Percentiles rank a stretch among this genome's conserved stretches.
Evolutionary conservation across 192 early-diverging fungal genomes (phyloP).

Genomic region (Paraglomus brasilianum): DNA sequence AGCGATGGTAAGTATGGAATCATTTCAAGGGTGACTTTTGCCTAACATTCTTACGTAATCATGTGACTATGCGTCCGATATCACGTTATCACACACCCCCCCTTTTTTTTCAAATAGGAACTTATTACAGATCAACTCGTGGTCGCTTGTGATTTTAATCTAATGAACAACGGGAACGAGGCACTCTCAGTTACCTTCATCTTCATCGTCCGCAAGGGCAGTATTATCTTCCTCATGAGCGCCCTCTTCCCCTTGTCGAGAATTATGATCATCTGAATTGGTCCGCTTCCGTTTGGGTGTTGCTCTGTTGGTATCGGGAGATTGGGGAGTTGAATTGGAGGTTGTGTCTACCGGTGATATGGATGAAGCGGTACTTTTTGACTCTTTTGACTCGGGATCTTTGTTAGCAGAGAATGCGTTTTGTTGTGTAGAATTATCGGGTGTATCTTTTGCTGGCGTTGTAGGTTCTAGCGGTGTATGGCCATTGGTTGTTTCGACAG

Average conservation of each 20-base stretch:
- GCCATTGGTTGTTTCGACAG: too few relatives aligned
- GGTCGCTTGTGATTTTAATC: not conserved
- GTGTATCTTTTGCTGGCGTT: too few relatives aligned
- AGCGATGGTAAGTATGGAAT: too few relatives aligned
- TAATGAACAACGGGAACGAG: not conserved
- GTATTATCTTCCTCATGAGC: slow-evolving; percentile 2
- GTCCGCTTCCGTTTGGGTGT: not conserved
- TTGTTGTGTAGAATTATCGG: too few relatives aligned
- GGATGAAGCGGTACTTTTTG: not conserved
- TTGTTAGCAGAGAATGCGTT: too few relatives aligned
- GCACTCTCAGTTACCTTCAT: not conserved
- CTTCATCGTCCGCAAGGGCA: slow-evolving; percentile 3
- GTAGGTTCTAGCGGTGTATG: too few relatives aligned
- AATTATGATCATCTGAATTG: not conserved
- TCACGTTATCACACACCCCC: too few relatives aligned
- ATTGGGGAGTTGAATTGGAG: not conserved
- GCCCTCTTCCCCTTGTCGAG: not conserved
- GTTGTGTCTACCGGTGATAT: not conserved
- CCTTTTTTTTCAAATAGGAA: too few relatives aligned
- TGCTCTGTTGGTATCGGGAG: not conserved
- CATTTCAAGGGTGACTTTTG: too few relatives aligned
- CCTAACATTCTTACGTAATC: too few relatives aligned
- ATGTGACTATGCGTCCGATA: too few relatives aligned
- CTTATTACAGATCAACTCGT: not conserved
- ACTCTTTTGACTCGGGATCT: not conserved